Conservation (phyloP, 2,329 filamentous ascomycete species). For the Penicillium verrucosum region DNA sequence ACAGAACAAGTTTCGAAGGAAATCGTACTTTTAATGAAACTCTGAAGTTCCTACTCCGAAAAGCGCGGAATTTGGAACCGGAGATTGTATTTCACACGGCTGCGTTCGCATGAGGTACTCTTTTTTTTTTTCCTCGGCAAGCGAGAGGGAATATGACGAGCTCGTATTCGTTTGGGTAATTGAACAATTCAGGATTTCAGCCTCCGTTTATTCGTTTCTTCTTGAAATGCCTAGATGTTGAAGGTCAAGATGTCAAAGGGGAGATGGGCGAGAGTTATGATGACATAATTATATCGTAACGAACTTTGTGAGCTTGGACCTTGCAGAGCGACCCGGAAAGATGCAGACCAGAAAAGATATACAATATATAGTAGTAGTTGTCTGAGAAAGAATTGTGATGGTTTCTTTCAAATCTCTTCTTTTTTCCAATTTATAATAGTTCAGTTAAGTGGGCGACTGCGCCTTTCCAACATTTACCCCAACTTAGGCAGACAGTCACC, state of each 20-base stretch:
- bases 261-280: constrained; percentile 12
- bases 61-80: constrained; percentile 20
- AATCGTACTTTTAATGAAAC: constrained; percentile 20
- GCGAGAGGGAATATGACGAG: constrained; percentile 4
- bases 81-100: constrained; percentile 25
- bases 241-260: constrained; percentile 9
- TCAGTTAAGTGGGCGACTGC: not conserved
- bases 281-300: constrained; percentile 30
- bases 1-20: not conserved
- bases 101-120: constrained; percentile 28
- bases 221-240: not conserved
- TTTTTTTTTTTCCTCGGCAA: constrained; percentile 5
- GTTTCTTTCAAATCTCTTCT: not conserved
- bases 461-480: constrained; percentile 1
- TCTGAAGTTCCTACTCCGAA: constrained; percentile 16
- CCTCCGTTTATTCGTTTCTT: not conserved
- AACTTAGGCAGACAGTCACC: constrained; percentile 19
- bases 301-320: constrained; percentile 12
- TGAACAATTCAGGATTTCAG: not conserved
- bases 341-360: not conserved
- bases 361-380: not conserved
- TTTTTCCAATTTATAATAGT: not conserved
- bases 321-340: constrained; percentile 13
- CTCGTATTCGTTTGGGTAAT: not conserved
- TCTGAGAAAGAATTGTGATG: not conserved